Evolutionary conservation across 2,329 filamentous ascomycete species (phyloP), one percentile per base, ranked within the genome.

Genomic region (Aureobasidium musti): DNA sequence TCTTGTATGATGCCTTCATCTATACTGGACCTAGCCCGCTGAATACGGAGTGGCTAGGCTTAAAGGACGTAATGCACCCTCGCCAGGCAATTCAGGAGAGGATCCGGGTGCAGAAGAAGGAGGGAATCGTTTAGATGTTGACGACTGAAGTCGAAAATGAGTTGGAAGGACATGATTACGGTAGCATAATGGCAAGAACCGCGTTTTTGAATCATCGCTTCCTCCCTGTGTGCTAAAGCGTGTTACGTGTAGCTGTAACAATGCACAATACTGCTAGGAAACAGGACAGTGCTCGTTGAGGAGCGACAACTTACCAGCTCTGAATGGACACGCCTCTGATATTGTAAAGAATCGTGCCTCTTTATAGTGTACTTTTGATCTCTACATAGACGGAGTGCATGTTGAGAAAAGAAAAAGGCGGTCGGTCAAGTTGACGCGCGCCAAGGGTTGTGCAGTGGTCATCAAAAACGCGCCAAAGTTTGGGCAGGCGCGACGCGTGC

Each of bases 1-100:
- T 87, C 71, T 70, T 90, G 26, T 91, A 91, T 72, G 88, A 91
- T 74, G 73, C 85, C 2, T 87, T 90, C 74, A 80, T 91, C 52
- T 90, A 86, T 73, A 88, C 86, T 0, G 88, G 87, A 17, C 74
- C 72, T 1, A 72, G 86, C 23, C 87, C 87, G 3, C 80, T 90
- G 69, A 90, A 90, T 74, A 86, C 81, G 0, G 86, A 86, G 0
- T 86, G 79, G 75, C 69, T 75, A 26, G 74, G 74, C 7, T 59
- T 75, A 11, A 68, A 66, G 45, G 67, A 72, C 33, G 37, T 73
- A 13, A 13, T 69, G 21, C 68, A 72, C 61, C 72, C 72, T 30
- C 57, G 67, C 19, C 39, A 63, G 28, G 69, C 71, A 5, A 54
- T 73, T 13, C 45, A 37, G 13, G 65, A 69, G 5, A 66, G 73